Evolutionary conservation across 164 flowering plant species (phyloP), one percentile per base, ranked within the genome.

Genomic region (Kalanchoe fedtschenkoi): DNA sequence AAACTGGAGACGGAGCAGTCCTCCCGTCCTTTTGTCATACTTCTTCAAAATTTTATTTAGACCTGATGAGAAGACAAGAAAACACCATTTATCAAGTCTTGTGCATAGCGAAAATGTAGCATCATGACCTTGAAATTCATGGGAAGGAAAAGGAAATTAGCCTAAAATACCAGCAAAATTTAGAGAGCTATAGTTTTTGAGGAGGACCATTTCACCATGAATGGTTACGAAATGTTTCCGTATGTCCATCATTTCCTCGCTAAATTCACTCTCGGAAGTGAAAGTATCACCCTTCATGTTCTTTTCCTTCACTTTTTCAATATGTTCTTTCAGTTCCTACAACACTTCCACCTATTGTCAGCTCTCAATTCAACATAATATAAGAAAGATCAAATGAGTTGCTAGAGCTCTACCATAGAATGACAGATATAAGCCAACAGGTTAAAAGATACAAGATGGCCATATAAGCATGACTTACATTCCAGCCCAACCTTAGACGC

Each of bases 201-300:
- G 89, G 65, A 89, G 93, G 39, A 89, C 89, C 93, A 89, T 86
- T 72, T 86, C 89, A 47, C 96, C 96, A 69, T 89, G 96, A 63
- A 89, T 86, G 63, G 82, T 67, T 62, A 89, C 93, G 54, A 83
- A 82, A 58, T 86, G 91, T 71, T 76, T 86, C 28, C 89, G 86
- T 54, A 89, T 85, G 41, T 79, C 85, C 87, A 86, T 80, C 73
- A 82, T 78, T 65, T 85, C 89, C 59, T 86, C 87, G 69, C 91
- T 83, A 51, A 83, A 83, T 70, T 83, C 84, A 68, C 71, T 75
- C 35, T 82, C 86, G 26, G 80, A 77, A 9, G 86, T 67, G 34
- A 76, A 72, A 62, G 61, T 58, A 62, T 80, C 78, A 64, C 64
- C 71, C 43, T 56, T 71, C 66, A 63, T 65, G 62, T 79, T 78